These are phyloP conservation scores for Persicaria tinctoria DNA, from an alignment of 148 eudicot genomes.

Conservation along the genomic window DNA sequence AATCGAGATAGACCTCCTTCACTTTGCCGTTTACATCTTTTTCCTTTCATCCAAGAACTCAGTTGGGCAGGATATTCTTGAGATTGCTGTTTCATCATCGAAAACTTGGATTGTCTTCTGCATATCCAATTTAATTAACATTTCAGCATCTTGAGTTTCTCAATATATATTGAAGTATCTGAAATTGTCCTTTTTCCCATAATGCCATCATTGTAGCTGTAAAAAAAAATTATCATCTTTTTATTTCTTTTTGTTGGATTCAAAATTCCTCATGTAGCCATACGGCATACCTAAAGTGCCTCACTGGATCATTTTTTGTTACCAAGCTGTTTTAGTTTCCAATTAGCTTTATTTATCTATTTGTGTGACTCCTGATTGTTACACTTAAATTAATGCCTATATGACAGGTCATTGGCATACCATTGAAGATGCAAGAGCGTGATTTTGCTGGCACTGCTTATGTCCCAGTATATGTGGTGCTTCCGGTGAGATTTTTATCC, in stretches of 20 bases:
- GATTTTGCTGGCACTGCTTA: conserved; percentile 81
- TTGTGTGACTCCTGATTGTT: background rate
- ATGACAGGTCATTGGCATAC: conserved; percentile 45
- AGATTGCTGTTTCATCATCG: background rate
- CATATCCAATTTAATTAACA: background rate
- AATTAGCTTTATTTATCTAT: background rate
- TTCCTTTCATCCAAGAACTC: background rate
- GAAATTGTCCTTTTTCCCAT: background rate
- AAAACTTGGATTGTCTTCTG: background rate
- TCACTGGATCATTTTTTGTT: background rate
- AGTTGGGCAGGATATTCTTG: background rate
- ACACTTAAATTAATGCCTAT: background rate
- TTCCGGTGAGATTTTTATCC: conserved; percentile 60
- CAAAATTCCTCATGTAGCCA: background rate
- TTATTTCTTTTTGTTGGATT: background rate
- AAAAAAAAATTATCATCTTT: background rate
- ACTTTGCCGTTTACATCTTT: background rate
- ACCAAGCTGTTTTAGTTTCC: background rate
- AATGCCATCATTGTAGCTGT: background rate
- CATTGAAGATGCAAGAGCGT: conserved; percentile 53
- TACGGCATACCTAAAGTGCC: background rate
- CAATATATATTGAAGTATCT: background rate
- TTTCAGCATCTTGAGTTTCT: background rate
- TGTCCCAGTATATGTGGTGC: conserved; percentile 83
- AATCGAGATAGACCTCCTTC: no score